Base-by-base conservation (phyloP, 1,284 basidiomycete genomes). In the Ustilago xerochloae region DNA sequence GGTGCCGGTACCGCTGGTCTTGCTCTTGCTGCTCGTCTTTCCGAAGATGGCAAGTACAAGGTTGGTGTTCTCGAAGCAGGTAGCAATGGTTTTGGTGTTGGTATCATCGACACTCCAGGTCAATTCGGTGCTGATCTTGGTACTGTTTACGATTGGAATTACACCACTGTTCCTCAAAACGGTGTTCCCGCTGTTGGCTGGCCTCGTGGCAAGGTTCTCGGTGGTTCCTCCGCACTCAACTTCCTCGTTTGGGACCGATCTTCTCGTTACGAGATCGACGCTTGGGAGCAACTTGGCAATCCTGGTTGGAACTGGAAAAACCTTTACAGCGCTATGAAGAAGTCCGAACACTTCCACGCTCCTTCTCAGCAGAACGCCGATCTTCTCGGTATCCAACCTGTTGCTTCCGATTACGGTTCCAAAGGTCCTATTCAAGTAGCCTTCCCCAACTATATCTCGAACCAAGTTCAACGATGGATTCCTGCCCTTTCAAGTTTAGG, bases 1-100 rank as follows among this genome's bases (percentile, higher is more conserved):
- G 78, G 78, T 52, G 78, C 68, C 33, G 96, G 95, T 4, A 93
- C 93, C 32, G 78, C 75, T 7, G 78, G 78, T 64, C 63, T 79
- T 12, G 75, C 78, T 16, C 38, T 80, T 30, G 77, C 78, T 13
- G 68, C 68, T 6, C 69, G 77, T 41, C 75, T 82, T 28, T 81
- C 80, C 35, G 79, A 82, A 53, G 43, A 61, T 20, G 70, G 71
- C 28, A 67, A 66, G 57, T 70, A 80, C 62, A 57, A 53, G 33
- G 81, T 82, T 48, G 79, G 76, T 60, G 76, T 82, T 12, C 65
- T 82, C 41, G 81, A 82, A 65, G 79, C 79, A 8, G 79, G 81
- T 54, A 57, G 61, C 22, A 53, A 35, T 33, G 73, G 68, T 45
- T 70, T 77, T 39, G 66, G 60, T 43, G 74, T 77, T 39, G 57